These are phyloP conservation scores for Mrakia blollopis DNA, from an alignment of 768 basidiomycete genomes.

Conservation along the genomic window DNA sequence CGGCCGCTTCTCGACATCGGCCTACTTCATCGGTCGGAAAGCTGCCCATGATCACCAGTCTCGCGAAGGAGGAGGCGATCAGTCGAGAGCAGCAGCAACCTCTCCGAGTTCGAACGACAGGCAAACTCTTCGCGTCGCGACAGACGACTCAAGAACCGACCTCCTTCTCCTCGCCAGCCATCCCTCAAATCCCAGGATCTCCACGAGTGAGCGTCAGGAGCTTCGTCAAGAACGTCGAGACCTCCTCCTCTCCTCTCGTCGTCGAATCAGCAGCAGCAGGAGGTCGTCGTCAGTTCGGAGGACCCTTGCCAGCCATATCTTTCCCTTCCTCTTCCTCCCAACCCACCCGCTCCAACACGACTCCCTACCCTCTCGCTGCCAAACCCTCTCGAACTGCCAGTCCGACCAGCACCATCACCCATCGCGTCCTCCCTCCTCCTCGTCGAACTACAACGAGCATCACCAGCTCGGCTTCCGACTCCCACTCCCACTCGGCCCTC, in stretches of 20 bases:
- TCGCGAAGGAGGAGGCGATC: not conserved
- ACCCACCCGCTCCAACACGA: not conserved
- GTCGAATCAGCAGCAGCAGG: not conserved
- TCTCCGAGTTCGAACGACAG: not conserved
- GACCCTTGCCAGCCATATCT: not conserved
- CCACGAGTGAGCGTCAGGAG: slow-evolving; percentile 10
- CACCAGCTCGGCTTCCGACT: not conserved
- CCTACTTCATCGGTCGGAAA: not conserved
- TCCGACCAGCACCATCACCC: not conserved
- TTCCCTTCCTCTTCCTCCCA: not conserved
- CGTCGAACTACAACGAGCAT: not conserved
- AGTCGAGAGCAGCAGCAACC: not conserved
- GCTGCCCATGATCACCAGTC: not conserved
- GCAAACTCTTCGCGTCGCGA: not conserved
- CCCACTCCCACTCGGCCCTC: not conserved
- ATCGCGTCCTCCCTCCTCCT: not conserved
- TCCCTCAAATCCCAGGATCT: not conserved
- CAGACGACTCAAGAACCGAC: not conserved
- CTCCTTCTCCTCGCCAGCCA: not conserved
- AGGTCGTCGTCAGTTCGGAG: not conserved
- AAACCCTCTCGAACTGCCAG: not conserved
- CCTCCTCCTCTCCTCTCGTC: not conserved
- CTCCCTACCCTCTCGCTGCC: no score
- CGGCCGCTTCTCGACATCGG: not conserved
- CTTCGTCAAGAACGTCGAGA: not conserved